A percentile compares a stretch with the other conserved stretches of the same genome.
These are phyloP conservation scores for Fusarium pseudoanthophilum DNA, from an alignment of 2,329 filamentous ascomycete species.

Conservation along the genomic window DNA sequence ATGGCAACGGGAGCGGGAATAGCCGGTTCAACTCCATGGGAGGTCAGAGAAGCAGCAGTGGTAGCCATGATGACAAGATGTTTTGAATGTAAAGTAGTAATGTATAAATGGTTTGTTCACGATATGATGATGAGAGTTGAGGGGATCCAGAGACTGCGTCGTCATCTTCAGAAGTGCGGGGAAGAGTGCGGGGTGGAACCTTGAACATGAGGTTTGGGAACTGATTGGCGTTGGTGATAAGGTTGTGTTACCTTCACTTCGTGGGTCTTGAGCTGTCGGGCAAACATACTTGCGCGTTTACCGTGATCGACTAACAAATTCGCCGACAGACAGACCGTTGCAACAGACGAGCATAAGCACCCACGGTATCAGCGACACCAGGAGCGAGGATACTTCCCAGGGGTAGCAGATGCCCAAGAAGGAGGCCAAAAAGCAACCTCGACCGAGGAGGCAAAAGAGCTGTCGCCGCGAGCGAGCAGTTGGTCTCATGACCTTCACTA, in stretches of 20 bases:
- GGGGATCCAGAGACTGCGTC: neutral
- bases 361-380: neutral
- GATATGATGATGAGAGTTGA: neutral
- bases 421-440: neutral
- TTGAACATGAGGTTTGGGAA: neutral
- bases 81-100: neutral
- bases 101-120: neutral
- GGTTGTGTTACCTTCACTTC: neutral
- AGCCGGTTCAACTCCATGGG: accelerated
- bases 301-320: neutral
- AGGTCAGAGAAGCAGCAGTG: neutral
- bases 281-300: neutral
- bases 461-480: neutral
- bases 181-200: neutral
- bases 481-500: neutral
- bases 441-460: neutral
- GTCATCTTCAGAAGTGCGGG: neutral
- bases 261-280: no score
- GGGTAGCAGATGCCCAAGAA: neutral
- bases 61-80: neutral
- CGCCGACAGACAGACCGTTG: neutral
- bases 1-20: neutral
- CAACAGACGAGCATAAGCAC: neutral
- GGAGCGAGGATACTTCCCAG: accelerated
- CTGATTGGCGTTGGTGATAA: neutral